A percentile compares a stretch with the other conserved stretches of the same genome.
Conservation (phyloP, 2,329 filamentous ascomycete genomes). For the Paecilomyces variotii region DNA sequence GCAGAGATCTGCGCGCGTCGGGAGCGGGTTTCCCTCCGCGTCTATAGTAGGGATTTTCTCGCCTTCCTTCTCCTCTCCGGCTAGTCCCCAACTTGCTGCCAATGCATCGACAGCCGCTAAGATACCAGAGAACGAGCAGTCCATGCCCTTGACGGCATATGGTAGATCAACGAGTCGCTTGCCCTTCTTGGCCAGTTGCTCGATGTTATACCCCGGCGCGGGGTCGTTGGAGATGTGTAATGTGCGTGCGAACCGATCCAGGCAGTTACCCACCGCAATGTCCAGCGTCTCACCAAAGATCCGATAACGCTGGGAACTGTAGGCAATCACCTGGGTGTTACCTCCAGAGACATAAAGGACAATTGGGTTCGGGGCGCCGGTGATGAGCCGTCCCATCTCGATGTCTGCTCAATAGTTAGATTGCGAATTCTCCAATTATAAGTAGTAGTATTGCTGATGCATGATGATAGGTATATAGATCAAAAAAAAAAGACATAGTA, state of each 20-base stretch:
- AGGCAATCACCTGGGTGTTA: conserved; percentile 97
- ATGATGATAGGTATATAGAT: neutral
- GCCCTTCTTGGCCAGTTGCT: conserved; percentile 75
- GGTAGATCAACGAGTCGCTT: conserved; percentile 74
- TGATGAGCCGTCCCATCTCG: conserved; percentile 94
- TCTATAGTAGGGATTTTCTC: conserved; percentile 24
- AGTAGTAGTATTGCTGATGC: neutral
- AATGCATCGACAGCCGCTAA: conserved; percentile 74
- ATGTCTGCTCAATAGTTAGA: conserved; percentile 51
- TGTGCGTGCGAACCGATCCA: conserved; percentile 90
- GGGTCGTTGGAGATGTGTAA: conserved; percentile 90
- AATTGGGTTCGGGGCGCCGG: conserved; percentile 81
- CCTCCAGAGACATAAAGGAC: conserved; percentile 93
- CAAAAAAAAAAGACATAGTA: neutral
- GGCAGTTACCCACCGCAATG: conserved; percentile 94
- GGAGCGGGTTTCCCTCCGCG: conserved; percentile 33
- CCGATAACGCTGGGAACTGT: conserved; percentile 86
- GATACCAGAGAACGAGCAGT: conserved; percentile 92
- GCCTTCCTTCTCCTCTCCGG: conserved; percentile 43
- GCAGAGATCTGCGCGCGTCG: conserved; percentile 76
- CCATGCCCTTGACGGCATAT: conserved; percentile 98
- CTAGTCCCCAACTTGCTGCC: conserved; percentile 46
- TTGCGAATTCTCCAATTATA: neutral
- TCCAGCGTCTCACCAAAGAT: conserved; percentile 98
- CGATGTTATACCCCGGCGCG: conserved; percentile 95